Evolutionary conservation across 1,139 yeast species (phyloP), one percentile per base, ranked within the genome.

Genomic region (Kurtzmaniella quercitrusa): DNA sequence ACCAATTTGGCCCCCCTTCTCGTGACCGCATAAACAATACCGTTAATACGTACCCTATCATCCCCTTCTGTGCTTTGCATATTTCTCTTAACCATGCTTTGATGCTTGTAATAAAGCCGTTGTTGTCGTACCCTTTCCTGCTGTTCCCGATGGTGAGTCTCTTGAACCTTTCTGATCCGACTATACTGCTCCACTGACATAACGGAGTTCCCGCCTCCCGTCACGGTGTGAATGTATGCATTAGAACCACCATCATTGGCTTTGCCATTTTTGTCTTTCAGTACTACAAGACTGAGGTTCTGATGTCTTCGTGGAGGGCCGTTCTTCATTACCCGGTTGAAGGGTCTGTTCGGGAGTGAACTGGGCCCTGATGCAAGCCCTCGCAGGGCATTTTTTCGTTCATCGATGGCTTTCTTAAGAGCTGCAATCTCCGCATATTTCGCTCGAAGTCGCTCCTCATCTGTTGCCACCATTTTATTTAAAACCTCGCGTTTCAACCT

Each of bases 21-120:
- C 0, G 66, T 50, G 6, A 74, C 65, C 0, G 76, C 71, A 50
- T 56, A 73, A 20, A 50, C 49, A 7, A 58, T 60, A 3, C 65
- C 67, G 23, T 60, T 63, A 8, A 73, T 55, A 17, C 46, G 46
- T 1, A 70, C 50, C 38, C 78, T 54, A 48, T 76, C 79, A 46
- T 66, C 64, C 42, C 54, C 55, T 32, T 63, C 70, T 30, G 63
- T 66, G 42, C 55, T 50, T 17, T 58, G 47, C 11, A 68, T 48
- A 37, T 56, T 52, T 3, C 48, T 38, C 41, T 52, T 57, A 30
- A 47, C 33, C 15, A 15, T 43, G 38, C 43, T 48, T 41, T 32
- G 38, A 18, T 49, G 50, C 43, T 43, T 48, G 34, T 30, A 30
- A 9, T 12, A 30, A 3, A 30, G 16, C 5, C 18, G 16, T 30